Base-by-base conservation (phyloP, 768 basidiomycete species). In the Phlebiopsis gigantea region DNA sequence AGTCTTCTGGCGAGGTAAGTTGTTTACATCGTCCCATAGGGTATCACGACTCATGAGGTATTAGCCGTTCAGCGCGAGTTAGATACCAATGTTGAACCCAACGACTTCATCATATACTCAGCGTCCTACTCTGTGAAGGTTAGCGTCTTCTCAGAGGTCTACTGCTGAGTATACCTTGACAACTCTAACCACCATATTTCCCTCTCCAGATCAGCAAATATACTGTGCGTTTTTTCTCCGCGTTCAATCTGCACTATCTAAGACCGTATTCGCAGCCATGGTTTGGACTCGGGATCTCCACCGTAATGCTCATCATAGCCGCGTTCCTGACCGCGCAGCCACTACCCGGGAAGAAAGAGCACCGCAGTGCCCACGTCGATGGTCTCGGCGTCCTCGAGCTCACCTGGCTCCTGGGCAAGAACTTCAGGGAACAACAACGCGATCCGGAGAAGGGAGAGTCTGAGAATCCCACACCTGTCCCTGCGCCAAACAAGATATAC, bases 1-100 rank as follows among this genome's bases (percentile, higher is more conserved):
- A 2, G 53, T 59, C 4, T 55, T 46, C 21, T 59, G 57, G 57
- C 57, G 57, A 30, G 57, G 57, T 59, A 31, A 30, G 53, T n/a
- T n/a, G n/a, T n/a, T n/a, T n/a, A n/a, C n/a, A n/a, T n/a, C n/a
- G n/a, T n/a, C n/a, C n/a, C n/a, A n/a, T n/a, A n/a, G n/a, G n/a
- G n/a, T n/a, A n/a, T n/a, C n/a, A n/a, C n/a, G n/a, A n/a, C n/a
- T n/a, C n/a, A n/a, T n/a, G n/a, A n/a, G n/a, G n/a, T n/a, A 39
- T 9, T 39, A 39, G 34, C 34, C 8, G 34, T 17, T 9, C 2
- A 48, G n/a, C 26, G 47, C 21, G 47, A 26, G 26, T 30, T 28
- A 6, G 47, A 8, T n/a, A 10, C 9, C 19, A 21, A 29, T n/a
- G n/a, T n/a, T n/a, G n/a, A n/a, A n/a, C n/a, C n/a, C n/a, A n/a